Conservation (phyloP, 1,139 yeast species). For the Saccharomyces hybrid region DNA sequence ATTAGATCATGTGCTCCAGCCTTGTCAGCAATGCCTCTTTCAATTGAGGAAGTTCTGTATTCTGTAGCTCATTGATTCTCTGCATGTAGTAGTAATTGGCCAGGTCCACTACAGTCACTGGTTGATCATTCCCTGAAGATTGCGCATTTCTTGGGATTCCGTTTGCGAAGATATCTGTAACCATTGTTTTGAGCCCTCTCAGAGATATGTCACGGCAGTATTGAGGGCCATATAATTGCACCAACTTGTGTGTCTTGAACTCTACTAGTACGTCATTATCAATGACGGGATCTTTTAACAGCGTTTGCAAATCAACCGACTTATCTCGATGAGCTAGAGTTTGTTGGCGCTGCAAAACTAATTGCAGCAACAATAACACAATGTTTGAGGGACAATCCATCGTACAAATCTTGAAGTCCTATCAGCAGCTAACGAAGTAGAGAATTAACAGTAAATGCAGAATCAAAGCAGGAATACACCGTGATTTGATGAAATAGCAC, state of each 20-base stretch:
- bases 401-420: neutral
- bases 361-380: conserved; percentile 24
- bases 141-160: conserved; percentile 10
- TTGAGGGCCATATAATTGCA: conserved; percentile 22
- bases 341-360: conserved; percentile 26
- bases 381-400: conserved; percentile 19
- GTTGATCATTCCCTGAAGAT: conserved; percentile 5
- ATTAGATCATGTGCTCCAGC: neutral
- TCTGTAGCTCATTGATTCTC: conserved; percentile 22
- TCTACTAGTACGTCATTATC: conserved; percentile 19
- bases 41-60: conserved; percentile 21
- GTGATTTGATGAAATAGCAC: neutral
- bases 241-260: conserved; percentile 22
- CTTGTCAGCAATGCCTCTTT: neutral
- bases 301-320: conserved; percentile 11
- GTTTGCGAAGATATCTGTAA: conserved; percentile 18
- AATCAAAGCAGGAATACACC: neutral
- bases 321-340: conserved; percentile 17
- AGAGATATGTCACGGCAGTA: conserved; percentile 13
- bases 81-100: conserved; percentile 26
- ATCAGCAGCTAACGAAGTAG: neutral
- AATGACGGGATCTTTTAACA: conserved; percentile 24
- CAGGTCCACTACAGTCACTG: conserved; percentile 19
- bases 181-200: conserved; percentile 18
- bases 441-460: neutral